Evolutionary conservation across 2,329 filamentous ascomycete species (phyloP), one percentile per base, ranked within the genome.

Genomic region (Fusarium xylarioides): DNA sequence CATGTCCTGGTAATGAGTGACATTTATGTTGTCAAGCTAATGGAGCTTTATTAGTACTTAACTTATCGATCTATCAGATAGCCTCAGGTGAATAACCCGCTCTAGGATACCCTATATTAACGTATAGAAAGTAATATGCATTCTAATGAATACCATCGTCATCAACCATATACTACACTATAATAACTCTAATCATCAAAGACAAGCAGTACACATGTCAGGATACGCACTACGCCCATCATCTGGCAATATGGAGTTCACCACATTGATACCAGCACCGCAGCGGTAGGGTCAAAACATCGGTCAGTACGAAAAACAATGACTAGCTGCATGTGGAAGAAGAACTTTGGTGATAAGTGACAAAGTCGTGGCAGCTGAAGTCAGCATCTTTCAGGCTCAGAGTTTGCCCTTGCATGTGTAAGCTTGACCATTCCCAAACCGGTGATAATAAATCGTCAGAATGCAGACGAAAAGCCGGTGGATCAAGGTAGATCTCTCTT

Each of bases 311-410:
- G 16, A 42, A 52, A 43, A 43, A n/a, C 30, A 34, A 16, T 2
- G 3, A 19, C 63, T 68, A 53, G 37, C 66, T 59, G 30, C 14
- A 70, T 58, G 1, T 26, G 49, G 64, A 40, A 54, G 35, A 70
- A 53, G 66, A 34, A 70, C 66, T 65, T 69, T 70, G 66, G 66
- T 23, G 26, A 34, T n/a, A 40, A n/a, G 23, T 42, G 40, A 64
- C 18, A 68, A 49, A 21, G 32, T 10, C 19, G 50, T 6, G 19
- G 16, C 30, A 46, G 38, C 34, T 35, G 18, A 49, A 18, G 23
- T 69, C 26, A 69, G 66, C 40, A 57, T 57, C 38, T 28, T 34
- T 28, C 30, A 57, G 50, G 3, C 28, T 23, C 35, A 64, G 50
- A 28, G 38, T 32, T 37, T 46, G 16, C 35, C 30, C 46, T 69